These are phyloP conservation scores for Metschnikowia borealis DNA, from an alignment of 805 yeast species.

Conservation along the genomic window DNA sequence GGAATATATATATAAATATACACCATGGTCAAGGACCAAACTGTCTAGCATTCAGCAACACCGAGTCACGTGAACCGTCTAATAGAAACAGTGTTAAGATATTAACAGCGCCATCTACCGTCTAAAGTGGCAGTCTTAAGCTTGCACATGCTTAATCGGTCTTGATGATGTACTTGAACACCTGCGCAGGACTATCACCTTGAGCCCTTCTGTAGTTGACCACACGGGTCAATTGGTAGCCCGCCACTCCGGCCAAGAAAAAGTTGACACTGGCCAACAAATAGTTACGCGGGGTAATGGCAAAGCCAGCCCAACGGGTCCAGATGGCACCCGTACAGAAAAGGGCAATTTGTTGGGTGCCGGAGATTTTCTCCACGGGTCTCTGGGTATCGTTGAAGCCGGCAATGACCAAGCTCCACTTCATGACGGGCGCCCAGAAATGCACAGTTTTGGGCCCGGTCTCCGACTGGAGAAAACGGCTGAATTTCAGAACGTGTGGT, in stretches of 20 bases:
- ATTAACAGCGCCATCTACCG: no score
- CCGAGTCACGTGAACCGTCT: not conserved
- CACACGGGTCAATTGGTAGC: constrained; percentile 74
- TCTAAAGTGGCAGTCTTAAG: no score
- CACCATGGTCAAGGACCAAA: not conserved
- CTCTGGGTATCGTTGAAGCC: constrained; percentile 83
- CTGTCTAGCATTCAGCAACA: not conserved
- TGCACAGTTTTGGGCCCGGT: constrained; percentile 98
- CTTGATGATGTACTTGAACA: constrained; percentile 53
- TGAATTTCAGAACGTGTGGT: constrained; percentile 50
- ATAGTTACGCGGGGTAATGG: constrained; percentile 82
- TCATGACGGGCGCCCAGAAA: constrained; percentile 72
- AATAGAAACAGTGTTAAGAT: no score
- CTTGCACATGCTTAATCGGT: constrained; percentile 19
- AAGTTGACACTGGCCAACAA: constrained; percentile 90
- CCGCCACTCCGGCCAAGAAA: constrained; percentile 88
- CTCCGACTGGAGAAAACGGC: constrained; percentile 72
- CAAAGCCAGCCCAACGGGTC: constrained; percentile 95
- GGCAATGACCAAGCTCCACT: constrained; percentile 90
- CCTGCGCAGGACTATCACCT: constrained; percentile 62
- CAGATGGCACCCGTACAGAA: constrained; percentile 91
- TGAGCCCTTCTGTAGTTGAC: constrained; percentile 55
- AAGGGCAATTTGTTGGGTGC: constrained; percentile 83
- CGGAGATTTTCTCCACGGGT: constrained; percentile 89
- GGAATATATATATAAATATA: constrained; percentile 2